Evolutionary conservation across 2,329 filamentous ascomycete species (phyloP).

Genomic region (Aspergillus vadensis): DNA sequence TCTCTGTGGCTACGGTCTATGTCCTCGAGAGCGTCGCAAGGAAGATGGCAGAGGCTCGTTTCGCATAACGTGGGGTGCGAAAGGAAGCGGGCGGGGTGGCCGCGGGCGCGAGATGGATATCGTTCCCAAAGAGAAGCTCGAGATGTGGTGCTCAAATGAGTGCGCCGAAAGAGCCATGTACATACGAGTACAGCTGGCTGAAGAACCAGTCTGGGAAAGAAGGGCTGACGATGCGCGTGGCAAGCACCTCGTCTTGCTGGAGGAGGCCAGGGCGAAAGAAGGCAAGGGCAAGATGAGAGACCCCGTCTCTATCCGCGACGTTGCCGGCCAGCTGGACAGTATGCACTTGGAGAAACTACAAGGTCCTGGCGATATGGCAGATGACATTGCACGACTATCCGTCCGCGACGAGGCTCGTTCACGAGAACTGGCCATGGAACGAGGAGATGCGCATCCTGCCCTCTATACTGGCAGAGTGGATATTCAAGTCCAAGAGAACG

Average conservation of each 20-base stretch:
- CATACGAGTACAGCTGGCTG: conserved; percentile 82
- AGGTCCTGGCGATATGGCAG: conserved; percentile 22
- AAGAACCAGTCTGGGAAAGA: conserved; percentile 83
- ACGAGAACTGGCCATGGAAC: conserved; percentile 39
- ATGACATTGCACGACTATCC: conserved; percentile 29
- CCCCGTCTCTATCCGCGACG: conserved; percentile 29
- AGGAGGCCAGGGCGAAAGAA: conserved; percentile 56
- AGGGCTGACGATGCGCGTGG: conserved; percentile 53
- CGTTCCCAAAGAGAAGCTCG: conserved; percentile 69
- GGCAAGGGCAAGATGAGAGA: conserved; percentile 23
- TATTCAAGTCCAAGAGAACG: conserved; percentile 39
- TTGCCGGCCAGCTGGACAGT: conserved; percentile 24
- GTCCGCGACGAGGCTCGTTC: conserved; percentile 29
- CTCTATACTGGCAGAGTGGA: conserved; percentile 34
- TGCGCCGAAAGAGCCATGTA: conserved; percentile 82
- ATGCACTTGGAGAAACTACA: conserved; percentile 21
- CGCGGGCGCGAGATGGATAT: conserved; percentile 62
- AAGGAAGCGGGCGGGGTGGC: conserved; percentile 48
- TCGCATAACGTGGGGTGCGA: conserved; percentile 63
- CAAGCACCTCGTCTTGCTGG: conserved; percentile 62
- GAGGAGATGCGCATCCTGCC: conserved; percentile 33
- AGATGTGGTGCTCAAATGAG: conserved; percentile 81
- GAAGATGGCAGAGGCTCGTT: conserved; percentile 63
- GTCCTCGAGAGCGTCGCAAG: conserved; percentile 63
- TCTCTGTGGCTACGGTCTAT: conserved; percentile 82